These are phyloP conservation scores for Erythrophleum fordii DNA, from an alignment of 306 rosid genomes.

Conservation along the genomic window DNA sequence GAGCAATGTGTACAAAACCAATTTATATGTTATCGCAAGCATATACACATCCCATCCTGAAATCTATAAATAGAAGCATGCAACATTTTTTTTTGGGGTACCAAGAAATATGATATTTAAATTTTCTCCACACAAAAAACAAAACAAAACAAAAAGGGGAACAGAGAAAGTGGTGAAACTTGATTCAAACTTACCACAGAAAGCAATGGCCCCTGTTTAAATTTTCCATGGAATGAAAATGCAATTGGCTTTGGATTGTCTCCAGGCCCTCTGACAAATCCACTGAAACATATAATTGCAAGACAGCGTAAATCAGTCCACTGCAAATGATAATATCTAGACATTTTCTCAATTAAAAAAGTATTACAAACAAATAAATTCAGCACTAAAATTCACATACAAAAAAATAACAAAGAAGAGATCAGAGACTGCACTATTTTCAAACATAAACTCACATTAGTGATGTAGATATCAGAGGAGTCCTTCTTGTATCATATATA, in stretches of 20 bases:
- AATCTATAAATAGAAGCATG: background rate
- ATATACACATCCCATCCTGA: background rate
- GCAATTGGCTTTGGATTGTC: constrained; percentile 77
- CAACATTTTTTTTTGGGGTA: background rate
- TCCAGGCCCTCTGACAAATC: constrained; percentile 98
- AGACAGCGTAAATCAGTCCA: constrained; percentile 16
- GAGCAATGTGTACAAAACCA: background rate
- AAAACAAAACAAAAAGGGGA: background rate
- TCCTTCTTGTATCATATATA: constrained; percentile 79
- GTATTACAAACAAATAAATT: background rate
- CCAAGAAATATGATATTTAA: background rate
- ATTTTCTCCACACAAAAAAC: too few relatives aligned
- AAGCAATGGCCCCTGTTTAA: constrained; percentile 93
- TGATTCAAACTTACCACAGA: constrained; percentile 70
- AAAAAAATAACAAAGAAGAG: background rate
- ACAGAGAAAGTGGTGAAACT: constrained; percentile 15
- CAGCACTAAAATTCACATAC: constrained; percentile 17
- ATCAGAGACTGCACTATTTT: constrained; percentile 5
- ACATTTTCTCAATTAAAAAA: constrained; percentile 9
- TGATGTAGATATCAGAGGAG: constrained; percentile 77
- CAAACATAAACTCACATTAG: constrained; percentile 70
- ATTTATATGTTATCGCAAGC: background rate
- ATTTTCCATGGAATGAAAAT: constrained; percentile 80
- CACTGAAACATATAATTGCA: constrained; percentile 55
- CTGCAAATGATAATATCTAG: background rate